phyloP scores from a whole-genome alignment of 2,329 filamentous ascomycete species.

The Coniosporium tulheliwenetii region DNA sequence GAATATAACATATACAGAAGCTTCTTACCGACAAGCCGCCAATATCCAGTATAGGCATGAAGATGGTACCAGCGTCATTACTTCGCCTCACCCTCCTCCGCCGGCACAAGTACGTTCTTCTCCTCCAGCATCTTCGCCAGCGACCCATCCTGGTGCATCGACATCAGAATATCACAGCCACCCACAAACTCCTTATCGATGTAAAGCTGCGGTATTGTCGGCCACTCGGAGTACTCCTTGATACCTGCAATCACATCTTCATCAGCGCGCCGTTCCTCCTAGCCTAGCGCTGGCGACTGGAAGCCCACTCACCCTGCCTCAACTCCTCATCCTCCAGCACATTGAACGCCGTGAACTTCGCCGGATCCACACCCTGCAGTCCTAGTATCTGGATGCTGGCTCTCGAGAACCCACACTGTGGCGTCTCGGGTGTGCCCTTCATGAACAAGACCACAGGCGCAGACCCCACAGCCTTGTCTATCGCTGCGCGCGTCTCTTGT shows the following conservation, averaged over 20 bases:
- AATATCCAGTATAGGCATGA: conserved; percentile 4
- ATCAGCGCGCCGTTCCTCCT: background rate
- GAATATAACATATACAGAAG: conserved; percentile 1
- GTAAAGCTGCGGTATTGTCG: conserved; percentile 94
- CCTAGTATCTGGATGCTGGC: conserved; percentile 91
- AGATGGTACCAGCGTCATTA: background rate
- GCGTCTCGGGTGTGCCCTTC: conserved; percentile 94
- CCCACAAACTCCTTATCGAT: conserved; percentile 91
- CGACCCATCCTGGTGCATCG: conserved; percentile 94
- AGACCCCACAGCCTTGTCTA: conserved; percentile 76
- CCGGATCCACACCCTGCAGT: conserved; percentile 84
- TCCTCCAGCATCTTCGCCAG: conserved; percentile 83
- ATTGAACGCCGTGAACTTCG: conserved; percentile 97
- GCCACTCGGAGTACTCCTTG: conserved; percentile 99
- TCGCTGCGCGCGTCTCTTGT: conserved; percentile 61
- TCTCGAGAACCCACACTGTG: conserved; percentile 92
- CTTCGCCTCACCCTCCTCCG: conserved; percentile 24
- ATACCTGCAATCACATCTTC: conserved; percentile 46
- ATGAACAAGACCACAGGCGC: conserved; percentile 96
- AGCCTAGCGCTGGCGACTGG: background rate
- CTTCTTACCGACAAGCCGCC: background rate
- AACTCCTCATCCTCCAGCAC: conserved; percentile 85
- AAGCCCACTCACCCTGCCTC: conserved; percentile 48
- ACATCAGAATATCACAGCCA: conserved; percentile 92
- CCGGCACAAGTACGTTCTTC: conserved; percentile 65